Evolutionary conservation across 805 yeast genomes (phyloP), one percentile per base, ranked within the genome.

Genomic region (Starmerella scarabaei): DNA sequence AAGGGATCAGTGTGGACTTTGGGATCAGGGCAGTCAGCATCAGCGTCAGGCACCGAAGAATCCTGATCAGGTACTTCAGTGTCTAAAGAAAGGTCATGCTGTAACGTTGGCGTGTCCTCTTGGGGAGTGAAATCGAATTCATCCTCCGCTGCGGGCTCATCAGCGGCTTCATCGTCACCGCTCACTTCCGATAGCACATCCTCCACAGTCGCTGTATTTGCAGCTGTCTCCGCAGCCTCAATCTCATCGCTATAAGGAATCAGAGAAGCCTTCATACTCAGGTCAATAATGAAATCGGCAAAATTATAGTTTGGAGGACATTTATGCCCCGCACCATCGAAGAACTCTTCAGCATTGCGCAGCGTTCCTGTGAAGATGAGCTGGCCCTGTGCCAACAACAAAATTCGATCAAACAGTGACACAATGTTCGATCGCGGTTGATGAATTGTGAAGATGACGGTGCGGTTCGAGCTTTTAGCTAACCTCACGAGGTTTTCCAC

Each of bases 351-450:
- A 39, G 91, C 80, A 33, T 73, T 72, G 5, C 67, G 62, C 69
- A 80, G 78, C n/a, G 73, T 75, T 15, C 98, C 98, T 0, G 94
- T 82, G 55, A 80, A 91, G 2, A 86, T 78, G 57, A 84, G 64
- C 48, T 76, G 75, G 44, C 98, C 97, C 47, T 80, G 80, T 20
- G 94, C 79, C 38, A 91, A 66, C 36, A 91, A 64, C 2, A 88
- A 60, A 36, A 91, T 68, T 52, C 78, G 77, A 55, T 88, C 95
- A 59, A 91, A 91, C 42, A 83, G 62, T 0, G 94, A 77, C 26
- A 91, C 96, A 57, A 91, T 88, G 55, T 91, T 91, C 42, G 95
- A 82, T 54, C 98, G 71, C 9, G 98, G 98, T 57, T 91, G 98
- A 62, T 91, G 98, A 49, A 91, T 91, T 0, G 98, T 84, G 57